Percentiles rank a stretch among this genome's conserved stretches.
These are phyloP conservation scores for Dendrocalamus latiflorus DNA, from an alignment of 202 grass and related monocot species.

Conservation along the genomic window DNA sequence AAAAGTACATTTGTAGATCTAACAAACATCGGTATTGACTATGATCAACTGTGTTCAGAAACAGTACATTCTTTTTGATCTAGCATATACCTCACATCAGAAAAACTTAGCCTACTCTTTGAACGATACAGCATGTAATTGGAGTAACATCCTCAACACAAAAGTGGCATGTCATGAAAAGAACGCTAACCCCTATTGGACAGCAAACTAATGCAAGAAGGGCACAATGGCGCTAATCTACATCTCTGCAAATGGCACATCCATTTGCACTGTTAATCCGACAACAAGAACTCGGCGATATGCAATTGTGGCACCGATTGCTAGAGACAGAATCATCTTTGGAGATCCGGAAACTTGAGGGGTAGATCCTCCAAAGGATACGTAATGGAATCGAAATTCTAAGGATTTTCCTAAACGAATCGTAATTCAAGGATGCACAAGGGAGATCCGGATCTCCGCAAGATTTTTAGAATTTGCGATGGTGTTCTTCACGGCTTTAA, in stretches of 20 bases:
- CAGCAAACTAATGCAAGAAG: neutral
- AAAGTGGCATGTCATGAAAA: neutral
- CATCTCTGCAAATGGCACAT: neutral
- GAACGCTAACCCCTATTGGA: neutral
- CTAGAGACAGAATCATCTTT: neutral
- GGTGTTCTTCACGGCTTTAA: neutral
- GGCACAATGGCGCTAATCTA: neutral
- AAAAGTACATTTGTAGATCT: neutral
- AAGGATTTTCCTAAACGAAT: neutral
- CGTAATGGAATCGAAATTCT: neutral
- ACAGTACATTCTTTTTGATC: neutral
- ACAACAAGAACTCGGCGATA: neutral
- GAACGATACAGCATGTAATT: neutral
- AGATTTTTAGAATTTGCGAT: neutral
- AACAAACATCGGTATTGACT: neutral
- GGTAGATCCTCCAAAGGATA: neutral
- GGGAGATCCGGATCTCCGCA: neutral
- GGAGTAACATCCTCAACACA: neutral
- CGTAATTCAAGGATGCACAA: neutral
- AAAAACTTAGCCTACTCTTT: neutral
- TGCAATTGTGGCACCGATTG: neutral
- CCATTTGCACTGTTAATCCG: neutral
- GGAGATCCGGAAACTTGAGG: neutral
- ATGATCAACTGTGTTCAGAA: neutral
- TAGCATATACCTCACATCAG: neutral